phyloP scores from a whole-genome alignment of 139 green algal genomes.

The Chlorella sp. region DNA sequence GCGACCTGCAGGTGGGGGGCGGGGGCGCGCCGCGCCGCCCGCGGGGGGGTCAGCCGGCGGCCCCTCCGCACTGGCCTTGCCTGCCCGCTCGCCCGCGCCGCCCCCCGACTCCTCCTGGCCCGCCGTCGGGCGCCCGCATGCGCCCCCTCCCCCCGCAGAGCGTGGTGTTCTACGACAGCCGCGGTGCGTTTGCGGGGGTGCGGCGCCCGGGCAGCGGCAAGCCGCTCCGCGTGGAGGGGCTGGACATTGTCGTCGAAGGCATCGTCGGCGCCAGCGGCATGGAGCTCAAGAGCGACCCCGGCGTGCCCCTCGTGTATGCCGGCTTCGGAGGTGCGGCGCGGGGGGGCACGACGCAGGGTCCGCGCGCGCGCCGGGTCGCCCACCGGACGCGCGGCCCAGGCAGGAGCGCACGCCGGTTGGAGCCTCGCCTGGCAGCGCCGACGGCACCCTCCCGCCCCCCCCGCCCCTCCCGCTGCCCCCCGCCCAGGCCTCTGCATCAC shows the following conservation, averaged over 20 bases:
- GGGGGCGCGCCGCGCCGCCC: constrained; percentile 8
- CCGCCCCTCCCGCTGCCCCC: neutral
- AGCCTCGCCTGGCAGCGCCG: no score
- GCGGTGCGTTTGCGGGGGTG: constrained; percentile 94
- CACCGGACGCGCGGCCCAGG: no score
- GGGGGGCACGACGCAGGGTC: no score
- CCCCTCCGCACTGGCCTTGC: constrained; percentile 36
- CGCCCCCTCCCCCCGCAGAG: constrained; percentile 48
- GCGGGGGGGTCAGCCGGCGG: neutral
- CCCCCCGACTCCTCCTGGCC: neutral
- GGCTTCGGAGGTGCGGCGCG: constrained; percentile 64
- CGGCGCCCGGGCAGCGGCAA: constrained; percentile 82
- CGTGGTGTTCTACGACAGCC: constrained; percentile 87
- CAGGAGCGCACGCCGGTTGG: no score
- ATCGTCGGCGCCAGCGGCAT: constrained; percentile 81
- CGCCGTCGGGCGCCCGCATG: neutral
- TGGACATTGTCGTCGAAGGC: constrained; percentile 79
- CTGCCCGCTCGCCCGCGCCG: constrained; percentile 60
- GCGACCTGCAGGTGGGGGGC: constrained; percentile 74
- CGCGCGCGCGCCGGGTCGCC: no score
- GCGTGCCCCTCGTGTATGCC: constrained; percentile 95
- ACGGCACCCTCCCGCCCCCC: no score
- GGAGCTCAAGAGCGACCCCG: constrained; percentile 94
- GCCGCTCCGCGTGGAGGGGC: constrained; percentile 84
- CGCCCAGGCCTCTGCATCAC: constrained; percentile 90